phyloP scores from a whole-genome alignment of 768 basidiomycete species.

The Calvatia gigantea region DNA sequence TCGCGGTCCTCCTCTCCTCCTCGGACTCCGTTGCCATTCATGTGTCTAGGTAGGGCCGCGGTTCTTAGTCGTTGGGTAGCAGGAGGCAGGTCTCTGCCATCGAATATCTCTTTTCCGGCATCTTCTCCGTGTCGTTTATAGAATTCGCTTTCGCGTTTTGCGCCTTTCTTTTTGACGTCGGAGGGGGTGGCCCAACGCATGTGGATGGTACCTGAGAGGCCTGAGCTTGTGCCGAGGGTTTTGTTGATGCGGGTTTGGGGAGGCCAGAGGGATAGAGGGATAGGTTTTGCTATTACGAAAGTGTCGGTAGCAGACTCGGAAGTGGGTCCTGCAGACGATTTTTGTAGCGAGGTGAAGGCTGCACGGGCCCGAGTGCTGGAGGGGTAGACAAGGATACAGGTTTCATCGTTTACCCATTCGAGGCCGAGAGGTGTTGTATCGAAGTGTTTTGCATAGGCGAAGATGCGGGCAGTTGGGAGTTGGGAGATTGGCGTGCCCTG shows the following conservation, averaged over 20 bases:
- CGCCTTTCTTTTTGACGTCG: slow-evolving; percentile 78
- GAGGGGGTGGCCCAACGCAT: slow-evolving; percentile 75
- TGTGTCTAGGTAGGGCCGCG: too few species aligned
- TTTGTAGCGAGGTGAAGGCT: slow-evolving; percentile 49
- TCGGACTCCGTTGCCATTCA: background rate
- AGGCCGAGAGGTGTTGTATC: slow-evolving; percentile 70
- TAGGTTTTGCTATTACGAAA: slow-evolving; percentile 58
- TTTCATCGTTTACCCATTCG: slow-evolving; percentile 86
- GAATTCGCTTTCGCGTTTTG: slow-evolving; percentile 69
- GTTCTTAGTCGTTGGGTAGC: slow-evolving; percentile 31
- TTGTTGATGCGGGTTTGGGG: slow-evolving; percentile 73
- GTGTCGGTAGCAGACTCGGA: slow-evolving; percentile 21
- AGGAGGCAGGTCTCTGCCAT: slow-evolving; percentile 31
- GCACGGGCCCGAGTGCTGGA: slow-evolving; percentile 49
- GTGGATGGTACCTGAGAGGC: slow-evolving; percentile 58
- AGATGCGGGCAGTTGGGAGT: slow-evolving; percentile 72
- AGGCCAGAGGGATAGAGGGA: slow-evolving; percentile 76
- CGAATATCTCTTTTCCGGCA: slow-evolving; percentile 59
- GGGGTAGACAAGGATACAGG: slow-evolving; percentile 75
- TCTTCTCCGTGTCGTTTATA: slow-evolving; percentile 68
- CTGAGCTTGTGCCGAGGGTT: slow-evolving; percentile 67
- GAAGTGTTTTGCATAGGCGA: slow-evolving; percentile 80
- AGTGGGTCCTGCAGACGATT: slow-evolving; percentile 39
- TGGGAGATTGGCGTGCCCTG: slow-evolving; percentile 69
- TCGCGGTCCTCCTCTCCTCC: slow-evolving; percentile 30